These are phyloP conservation scores for Mortierella hygrophila DNA, from an alignment of 192 early-diverging fungal genomes.

Conservation along the genomic window DNA sequence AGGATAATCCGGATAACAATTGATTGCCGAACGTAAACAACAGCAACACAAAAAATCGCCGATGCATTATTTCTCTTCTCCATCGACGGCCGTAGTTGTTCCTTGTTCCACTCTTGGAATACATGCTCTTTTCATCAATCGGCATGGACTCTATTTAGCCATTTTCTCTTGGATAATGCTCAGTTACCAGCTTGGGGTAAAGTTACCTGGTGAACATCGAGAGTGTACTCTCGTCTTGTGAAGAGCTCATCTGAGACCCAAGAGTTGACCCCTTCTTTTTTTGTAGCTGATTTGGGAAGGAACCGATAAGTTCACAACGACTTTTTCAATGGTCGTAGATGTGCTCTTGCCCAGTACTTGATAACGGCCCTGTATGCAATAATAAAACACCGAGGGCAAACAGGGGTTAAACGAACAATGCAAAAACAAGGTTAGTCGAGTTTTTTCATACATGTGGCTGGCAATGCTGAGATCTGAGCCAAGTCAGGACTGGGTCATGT, in stretches of 20 bases:
- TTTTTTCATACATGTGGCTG: neutral
- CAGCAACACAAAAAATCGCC: neutral
- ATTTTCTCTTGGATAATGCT: neutral
- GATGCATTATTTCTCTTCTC: neutral
- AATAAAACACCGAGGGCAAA: neutral
- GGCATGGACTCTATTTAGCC: neutral
- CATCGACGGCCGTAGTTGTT: neutral
- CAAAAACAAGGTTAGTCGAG: neutral
- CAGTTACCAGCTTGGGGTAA: neutral
- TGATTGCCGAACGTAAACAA: neutral
- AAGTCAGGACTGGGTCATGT: neutral
- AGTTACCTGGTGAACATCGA: slow-evolving; percentile 3
- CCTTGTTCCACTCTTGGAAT: neutral
- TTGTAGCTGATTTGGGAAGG: neutral
- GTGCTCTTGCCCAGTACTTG: neutral
- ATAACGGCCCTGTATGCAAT: neutral
- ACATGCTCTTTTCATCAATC: neutral
- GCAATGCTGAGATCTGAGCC: neutral
- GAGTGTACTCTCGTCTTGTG: slow-evolving; percentile 30
- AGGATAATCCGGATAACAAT: neutral
- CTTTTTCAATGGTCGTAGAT: neutral
- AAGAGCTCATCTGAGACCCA: slow-evolving; percentile 27
- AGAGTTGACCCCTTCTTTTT: neutral
- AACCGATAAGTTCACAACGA: neutral
- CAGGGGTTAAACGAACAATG: neutral